phyloP scores from a whole-genome alignment of 495 filamentous ascomycete genomes.

The Penicillium egyptiacum region DNA sequence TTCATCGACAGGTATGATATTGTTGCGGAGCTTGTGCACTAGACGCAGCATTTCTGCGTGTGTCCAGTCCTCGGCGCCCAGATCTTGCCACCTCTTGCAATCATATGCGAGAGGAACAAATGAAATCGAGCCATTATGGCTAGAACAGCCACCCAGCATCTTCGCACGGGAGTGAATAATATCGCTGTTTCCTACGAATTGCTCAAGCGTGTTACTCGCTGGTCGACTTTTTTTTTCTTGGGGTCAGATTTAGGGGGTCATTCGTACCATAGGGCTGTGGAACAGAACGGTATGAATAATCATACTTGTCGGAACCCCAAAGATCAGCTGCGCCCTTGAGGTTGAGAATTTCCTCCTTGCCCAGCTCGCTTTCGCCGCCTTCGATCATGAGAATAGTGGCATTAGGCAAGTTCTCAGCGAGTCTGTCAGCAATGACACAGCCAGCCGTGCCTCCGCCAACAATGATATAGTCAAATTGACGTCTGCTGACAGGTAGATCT shows the following conservation, averaged over 20 bases:
- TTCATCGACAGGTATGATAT: slow-evolving; percentile 72
- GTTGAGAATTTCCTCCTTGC: too few relatives aligned
- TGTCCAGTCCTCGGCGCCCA: slow-evolving; percentile 76
- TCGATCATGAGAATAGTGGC: slow-evolving; percentile 67
- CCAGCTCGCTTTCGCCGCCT: slow-evolving; percentile 39
- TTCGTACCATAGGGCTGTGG: too few relatives aligned
- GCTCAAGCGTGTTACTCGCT: background rate
- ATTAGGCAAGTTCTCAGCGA: slow-evolving; percentile 65
- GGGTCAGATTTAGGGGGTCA: too few relatives aligned
- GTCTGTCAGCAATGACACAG: slow-evolving; percentile 73
- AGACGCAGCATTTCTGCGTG: slow-evolving; percentile 44
- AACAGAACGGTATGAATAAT: too few relatives aligned
- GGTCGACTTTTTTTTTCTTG: too few relatives aligned
- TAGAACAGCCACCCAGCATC: slow-evolving; percentile 81
- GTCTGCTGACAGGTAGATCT: too few relatives aligned
- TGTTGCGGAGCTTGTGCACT: slow-evolving; percentile 73
- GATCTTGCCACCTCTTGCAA: slow-evolving; percentile 65
- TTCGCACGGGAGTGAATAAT: slow-evolving; percentile 83
- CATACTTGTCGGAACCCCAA: slow-evolving; percentile 27
- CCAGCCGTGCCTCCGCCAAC: slow-evolving; percentile 86
- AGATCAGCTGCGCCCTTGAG: too few relatives aligned
- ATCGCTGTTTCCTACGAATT: slow-evolving; percentile 64
- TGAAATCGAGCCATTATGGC: slow-evolving; percentile 82
- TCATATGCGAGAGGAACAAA: slow-evolving; percentile 83
- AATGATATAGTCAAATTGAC: slow-evolving; percentile 68